phyloP scores from a whole-genome alignment of 441 rosid genomes.

The Euphorbia schlechtendalii region DNA sequence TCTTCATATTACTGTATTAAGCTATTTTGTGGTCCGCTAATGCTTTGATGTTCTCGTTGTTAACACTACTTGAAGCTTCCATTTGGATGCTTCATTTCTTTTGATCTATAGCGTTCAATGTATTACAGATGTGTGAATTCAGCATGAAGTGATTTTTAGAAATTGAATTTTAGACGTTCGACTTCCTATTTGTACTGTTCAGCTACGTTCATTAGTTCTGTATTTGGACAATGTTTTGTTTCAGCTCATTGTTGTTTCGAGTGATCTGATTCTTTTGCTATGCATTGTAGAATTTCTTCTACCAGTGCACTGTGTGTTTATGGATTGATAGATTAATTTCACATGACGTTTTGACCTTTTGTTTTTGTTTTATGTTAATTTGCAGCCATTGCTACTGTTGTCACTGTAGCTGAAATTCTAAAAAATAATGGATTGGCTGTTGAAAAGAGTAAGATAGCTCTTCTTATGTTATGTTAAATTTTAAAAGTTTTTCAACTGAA shows the following conservation, averaged over 20 bases:
- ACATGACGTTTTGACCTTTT: background rate
- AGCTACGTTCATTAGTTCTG: background rate
- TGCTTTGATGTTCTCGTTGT: background rate
- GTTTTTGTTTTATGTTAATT: background rate
- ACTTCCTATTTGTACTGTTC: background rate
- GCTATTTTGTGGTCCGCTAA: background rate
- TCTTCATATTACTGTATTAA: background rate
- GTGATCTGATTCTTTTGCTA: background rate
- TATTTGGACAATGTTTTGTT: background rate
- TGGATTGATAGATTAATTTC: background rate
- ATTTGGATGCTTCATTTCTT: background rate
- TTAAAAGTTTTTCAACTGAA: background rate
- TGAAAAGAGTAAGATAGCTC: constrained; percentile 50
- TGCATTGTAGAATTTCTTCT: background rate
- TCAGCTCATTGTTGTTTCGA: too few relatives aligned
- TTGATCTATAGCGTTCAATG: background rate
- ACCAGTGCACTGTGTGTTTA: background rate
- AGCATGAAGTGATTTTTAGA: too few relatives aligned
- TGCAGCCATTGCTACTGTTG: constrained; percentile 69
- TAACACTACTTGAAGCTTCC: background rate
- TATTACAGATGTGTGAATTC: too few relatives aligned
- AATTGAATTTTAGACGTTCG: background rate
- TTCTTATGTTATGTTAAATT: background rate
- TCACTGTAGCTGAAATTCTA: constrained; percentile 66
- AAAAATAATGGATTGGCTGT: constrained; percentile 70